Percentiles rank a stretch among this genome's conserved stretches.
Evolutionary conservation across 441 rosid genomes (phyloP).

Genomic region (Omphalea diandra): DNA sequence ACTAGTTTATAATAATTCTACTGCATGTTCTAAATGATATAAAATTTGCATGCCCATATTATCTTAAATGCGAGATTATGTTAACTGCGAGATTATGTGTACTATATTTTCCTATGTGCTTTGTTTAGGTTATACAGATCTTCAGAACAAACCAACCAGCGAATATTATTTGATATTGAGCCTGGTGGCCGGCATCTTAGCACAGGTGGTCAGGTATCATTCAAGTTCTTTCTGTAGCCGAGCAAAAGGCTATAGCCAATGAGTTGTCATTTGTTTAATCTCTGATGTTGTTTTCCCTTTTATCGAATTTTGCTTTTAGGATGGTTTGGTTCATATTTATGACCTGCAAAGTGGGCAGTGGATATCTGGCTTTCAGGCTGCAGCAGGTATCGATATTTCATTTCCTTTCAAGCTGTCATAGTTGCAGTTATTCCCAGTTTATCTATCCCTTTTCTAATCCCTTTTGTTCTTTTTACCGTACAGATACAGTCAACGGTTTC

Average conservation of each 20-base stretch:
- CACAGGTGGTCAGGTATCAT: constrained; percentile 88
- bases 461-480: constrained; percentile 2
- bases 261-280: too few species aligned
- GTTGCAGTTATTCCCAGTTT: background rate
- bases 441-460: constrained; percentile 21
- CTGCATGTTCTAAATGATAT: too few species aligned
- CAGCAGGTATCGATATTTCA: constrained; percentile 50
- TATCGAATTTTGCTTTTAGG: constrained; percentile 38
- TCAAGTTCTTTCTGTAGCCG: constrained; percentile 4
- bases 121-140: constrained; percentile 75
- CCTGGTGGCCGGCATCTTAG: constrained; percentile 76
- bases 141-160: constrained; percentile 82
- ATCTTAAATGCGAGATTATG: too few species aligned
- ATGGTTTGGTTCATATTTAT: constrained; percentile 88
- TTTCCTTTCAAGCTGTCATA: constrained; percentile 10
- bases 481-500: constrained; percentile 86
- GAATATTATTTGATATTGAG: constrained; percentile 84
- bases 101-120: background rate
- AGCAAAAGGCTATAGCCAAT: too few species aligned
- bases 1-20: background rate
- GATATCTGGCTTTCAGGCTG: constrained; percentile 87
- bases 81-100: too few species aligned
- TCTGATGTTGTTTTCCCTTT: background rate
- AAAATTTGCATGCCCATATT: too few species aligned
- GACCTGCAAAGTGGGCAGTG: constrained; percentile 90